phyloP scores from a whole-genome alignment of 495 filamentous ascomycete genomes.

The Viridothelium virens region DNA sequence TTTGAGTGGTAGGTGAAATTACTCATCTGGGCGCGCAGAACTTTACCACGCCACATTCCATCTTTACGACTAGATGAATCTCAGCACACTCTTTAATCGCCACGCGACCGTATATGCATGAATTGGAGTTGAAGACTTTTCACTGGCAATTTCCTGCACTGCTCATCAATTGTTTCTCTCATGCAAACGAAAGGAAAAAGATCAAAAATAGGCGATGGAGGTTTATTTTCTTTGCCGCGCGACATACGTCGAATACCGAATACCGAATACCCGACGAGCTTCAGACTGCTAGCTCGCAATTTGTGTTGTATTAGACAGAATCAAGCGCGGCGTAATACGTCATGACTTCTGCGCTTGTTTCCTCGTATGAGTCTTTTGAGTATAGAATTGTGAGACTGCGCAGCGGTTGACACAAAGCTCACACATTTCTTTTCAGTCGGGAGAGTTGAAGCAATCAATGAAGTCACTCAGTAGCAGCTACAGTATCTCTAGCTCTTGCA shows the following conservation, averaged over 20 bases:
- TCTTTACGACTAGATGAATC: too few species aligned
- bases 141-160: background rate
- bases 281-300: background rate
- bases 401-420: too few species aligned
- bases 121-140: background rate
- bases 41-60: too few species aligned
- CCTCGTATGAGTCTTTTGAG: background rate
- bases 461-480: too few species aligned
- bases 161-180: background rate
- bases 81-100: too few species aligned
- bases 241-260: background rate
- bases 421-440: too few species aligned
- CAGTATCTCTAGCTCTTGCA: too few species aligned
- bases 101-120: background rate
- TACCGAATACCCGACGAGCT: background rate
- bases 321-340: background rate
- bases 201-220: background rate
- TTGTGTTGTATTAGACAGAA: background rate
- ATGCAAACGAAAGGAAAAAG: background rate
- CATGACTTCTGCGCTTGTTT: background rate
- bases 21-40: too few species aligned
- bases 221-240: background rate
- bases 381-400: too few species aligned
- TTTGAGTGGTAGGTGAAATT: conserved; percentile 71
- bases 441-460: too few species aligned